Conservation (phyloP, 192 early-diverging fungal genomes). For the Glomus cerebriforme region DNA sequence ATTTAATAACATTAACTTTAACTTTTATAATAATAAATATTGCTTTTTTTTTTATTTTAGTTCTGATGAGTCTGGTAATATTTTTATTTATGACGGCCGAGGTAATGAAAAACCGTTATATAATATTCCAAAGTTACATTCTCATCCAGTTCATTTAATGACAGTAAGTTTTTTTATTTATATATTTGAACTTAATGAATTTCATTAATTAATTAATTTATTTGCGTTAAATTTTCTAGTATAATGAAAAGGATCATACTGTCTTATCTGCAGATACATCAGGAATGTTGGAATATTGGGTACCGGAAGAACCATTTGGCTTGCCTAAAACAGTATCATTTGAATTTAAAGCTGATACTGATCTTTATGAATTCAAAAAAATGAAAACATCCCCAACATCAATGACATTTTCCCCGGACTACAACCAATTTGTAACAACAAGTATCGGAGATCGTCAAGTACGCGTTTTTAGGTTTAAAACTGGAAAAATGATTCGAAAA, state of each 20-base stretch:
- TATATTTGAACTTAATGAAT: background rate
- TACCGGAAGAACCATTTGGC: constrained; percentile 64
- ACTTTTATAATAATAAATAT: background rate
- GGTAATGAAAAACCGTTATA: constrained; percentile 64
- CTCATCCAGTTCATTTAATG: constrained; percentile 76
- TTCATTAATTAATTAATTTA: background rate
- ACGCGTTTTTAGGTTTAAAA: constrained; percentile 79
- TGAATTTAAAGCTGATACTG: constrained; percentile 89
- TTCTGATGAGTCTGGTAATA: constrained; percentile 69
- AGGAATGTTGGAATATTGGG: constrained; percentile 97
- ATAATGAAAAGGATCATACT: constrained; percentile 72
- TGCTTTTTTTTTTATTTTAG: constrained; percentile 38
- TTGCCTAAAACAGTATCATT: constrained; percentile 69
- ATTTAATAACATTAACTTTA: no score
- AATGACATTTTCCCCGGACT: constrained; percentile 81
- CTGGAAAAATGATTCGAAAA: constrained; percentile 85
- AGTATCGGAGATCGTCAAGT: constrained; percentile 81
- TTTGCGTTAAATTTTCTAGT: constrained; percentile 39
- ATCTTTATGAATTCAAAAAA: constrained; percentile 97
- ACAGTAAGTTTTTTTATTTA: constrained; percentile 39
- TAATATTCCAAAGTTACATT: constrained; percentile 67
- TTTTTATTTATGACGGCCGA: constrained; percentile 86
- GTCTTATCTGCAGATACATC: constrained; percentile 81
- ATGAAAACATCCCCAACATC: constrained; percentile 80
- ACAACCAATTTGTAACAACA: constrained; percentile 83